phyloP scores from a whole-genome alignment of 805 yeast species.

The Suhomyces canberraensis region DNA sequence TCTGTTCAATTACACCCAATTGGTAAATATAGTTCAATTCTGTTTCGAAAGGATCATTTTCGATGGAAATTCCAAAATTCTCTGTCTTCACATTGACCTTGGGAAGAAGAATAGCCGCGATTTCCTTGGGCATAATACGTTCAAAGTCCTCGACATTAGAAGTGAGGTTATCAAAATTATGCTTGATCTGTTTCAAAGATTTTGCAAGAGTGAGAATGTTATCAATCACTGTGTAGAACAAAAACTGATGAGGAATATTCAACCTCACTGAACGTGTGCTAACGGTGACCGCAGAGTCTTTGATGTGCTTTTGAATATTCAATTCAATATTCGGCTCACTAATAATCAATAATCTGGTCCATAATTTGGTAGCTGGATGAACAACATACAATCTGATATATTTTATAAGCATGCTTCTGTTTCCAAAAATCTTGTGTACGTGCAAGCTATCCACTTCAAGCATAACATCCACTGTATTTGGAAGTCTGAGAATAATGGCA shows the following conservation, averaged over 20 bases:
- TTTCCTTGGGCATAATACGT: slow-evolving; percentile 32
- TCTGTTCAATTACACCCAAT: slow-evolving; percentile 66
- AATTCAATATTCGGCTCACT: slow-evolving; percentile 23
- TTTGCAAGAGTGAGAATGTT: slow-evolving; percentile 67
- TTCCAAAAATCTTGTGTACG: slow-evolving; percentile 20
- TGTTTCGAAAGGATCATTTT: slow-evolving; percentile 87
- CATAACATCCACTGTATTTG: slow-evolving; percentile 45
- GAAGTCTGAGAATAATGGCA: slow-evolving; percentile 42
- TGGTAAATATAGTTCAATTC: slow-evolving; percentile 63
- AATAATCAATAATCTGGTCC: slow-evolving; percentile 37
- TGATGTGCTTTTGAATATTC: slow-evolving; percentile 8
- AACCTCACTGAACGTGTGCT: slow-evolving; percentile 42
- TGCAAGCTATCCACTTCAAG: slow-evolving; percentile 40
- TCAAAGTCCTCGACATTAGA: slow-evolving; percentile 24
- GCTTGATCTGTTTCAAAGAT: slow-evolving; percentile 56
- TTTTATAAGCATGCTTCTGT: slow-evolving; percentile 30
- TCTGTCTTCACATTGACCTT: slow-evolving; percentile 52
- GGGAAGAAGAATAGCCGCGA: slow-evolving; percentile 50
- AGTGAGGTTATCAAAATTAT: slow-evolving; percentile 41
- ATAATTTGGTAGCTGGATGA: slow-evolving; percentile 46
- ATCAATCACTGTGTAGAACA: slow-evolving; percentile 77
- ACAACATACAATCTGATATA: slow-evolving; percentile 45
- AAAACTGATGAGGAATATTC: slow-evolving; percentile 68
- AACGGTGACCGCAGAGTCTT: slow-evolving; percentile 17
- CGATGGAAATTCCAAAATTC: slow-evolving; percentile 61